Percentiles rank a stretch among this genome's conserved stretches.
Evolutionary conservation across 2,329 filamentous ascomycete genomes (phyloP).

Genomic region (Colletotrichum orbiculare): DNA sequence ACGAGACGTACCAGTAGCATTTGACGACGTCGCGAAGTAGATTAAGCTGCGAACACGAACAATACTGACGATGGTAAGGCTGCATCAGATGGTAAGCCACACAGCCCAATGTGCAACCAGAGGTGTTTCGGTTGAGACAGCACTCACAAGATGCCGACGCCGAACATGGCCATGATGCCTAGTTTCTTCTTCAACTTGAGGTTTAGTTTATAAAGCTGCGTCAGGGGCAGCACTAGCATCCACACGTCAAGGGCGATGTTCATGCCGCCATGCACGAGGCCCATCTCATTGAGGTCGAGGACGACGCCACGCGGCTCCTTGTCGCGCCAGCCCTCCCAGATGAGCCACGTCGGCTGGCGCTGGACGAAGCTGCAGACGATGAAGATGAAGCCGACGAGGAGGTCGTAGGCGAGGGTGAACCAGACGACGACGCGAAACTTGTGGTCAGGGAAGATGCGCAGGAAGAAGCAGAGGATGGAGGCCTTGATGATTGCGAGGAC

Average conservation of each 20-base stretch:
- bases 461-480: conserved; percentile 50
- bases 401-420: conserved; percentile 31
- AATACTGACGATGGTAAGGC: conserved; percentile 46
- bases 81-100: conserved; percentile 24
- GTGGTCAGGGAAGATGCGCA: conserved; percentile 46
- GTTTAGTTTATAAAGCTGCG: conserved; percentile 45
- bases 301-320: conserved; percentile 45
- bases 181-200: conserved; percentile 50
- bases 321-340: conserved; percentile 50
- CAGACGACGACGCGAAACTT: conserved; percentile 41
- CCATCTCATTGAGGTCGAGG: conserved; percentile 47
- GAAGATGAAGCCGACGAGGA: conserved; percentile 41
- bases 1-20: conserved; percentile 1
- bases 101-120: too few relatives aligned
- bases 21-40: conserved; percentile 51
- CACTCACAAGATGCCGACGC: conserved; percentile 41
- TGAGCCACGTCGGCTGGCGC: conserved; percentile 54
- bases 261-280: conserved; percentile 53
- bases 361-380: conserved; percentile 51
- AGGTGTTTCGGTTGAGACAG: too few relatives aligned
- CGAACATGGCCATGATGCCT: conserved; percentile 50
- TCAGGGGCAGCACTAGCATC: conserved; percentile 55
- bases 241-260: conserved; percentile 57
- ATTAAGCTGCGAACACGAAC: conserved; percentile 48
- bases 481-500: conserved; percentile 49